These are phyloP conservation scores for Coemansia asiatica DNA, from an alignment of 192 early-diverging fungal genomes.

Conservation along the genomic window DNA sequence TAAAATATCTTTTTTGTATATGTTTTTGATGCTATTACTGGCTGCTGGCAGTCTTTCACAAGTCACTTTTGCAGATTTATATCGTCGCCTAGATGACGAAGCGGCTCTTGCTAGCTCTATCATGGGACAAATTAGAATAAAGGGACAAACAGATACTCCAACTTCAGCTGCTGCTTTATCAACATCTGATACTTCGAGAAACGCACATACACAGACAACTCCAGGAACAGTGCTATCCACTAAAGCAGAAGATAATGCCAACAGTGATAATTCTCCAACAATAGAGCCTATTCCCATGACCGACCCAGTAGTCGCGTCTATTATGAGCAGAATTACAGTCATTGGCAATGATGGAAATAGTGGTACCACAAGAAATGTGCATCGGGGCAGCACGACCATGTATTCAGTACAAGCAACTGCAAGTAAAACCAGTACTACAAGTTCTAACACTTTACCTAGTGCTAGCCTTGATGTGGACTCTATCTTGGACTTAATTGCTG, in stretches of 20 bases:
- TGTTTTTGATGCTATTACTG: constrained; percentile 3
- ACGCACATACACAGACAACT: not conserved
- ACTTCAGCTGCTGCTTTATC: not conserved
- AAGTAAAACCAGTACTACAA: not conserved
- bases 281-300: not conserved
- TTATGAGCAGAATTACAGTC: not conserved
- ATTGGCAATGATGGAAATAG: not conserved
- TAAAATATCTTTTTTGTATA: not conserved
- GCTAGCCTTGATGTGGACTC: not conserved
- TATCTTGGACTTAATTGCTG: not conserved
- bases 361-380: not conserved
- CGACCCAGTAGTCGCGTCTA: not conserved
- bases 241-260: too few relatives aligned
- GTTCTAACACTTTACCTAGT: too few relatives aligned
- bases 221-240: too few relatives aligned
- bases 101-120: not conserved
- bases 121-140: not conserved
- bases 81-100: not conserved
- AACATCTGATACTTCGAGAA: not conserved
- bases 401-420: not conserved
- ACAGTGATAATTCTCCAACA: not conserved
- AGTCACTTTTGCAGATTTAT: not conserved
- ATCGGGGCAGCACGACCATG: not conserved
- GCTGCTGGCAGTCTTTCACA: constrained; percentile 1
- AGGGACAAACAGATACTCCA: not conserved